phyloP scores from a whole-genome alignment of 1,284 basidiomycete species.

The Moesziomyces aphidis region DNA sequence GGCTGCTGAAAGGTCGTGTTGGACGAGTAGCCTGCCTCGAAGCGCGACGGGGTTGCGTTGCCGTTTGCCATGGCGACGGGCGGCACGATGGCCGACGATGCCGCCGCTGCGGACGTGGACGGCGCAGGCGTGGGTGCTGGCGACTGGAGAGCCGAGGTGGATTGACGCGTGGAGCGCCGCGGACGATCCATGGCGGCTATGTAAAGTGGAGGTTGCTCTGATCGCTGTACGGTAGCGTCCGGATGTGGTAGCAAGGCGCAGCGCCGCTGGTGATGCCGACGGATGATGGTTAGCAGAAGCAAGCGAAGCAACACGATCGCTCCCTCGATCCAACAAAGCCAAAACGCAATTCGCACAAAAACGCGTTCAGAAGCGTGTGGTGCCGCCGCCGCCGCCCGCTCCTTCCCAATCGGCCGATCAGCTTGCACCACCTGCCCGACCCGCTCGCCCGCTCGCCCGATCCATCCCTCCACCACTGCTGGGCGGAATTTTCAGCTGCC shows the following conservation, averaged over 20 bases:
- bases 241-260: background rate
- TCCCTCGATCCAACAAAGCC: no score
- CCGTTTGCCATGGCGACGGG: slow-evolving; percentile 34
- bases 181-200: slow-evolving; percentile 38
- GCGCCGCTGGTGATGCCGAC: background rate
- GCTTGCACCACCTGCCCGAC: no score
- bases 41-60: slow-evolving; percentile 21
- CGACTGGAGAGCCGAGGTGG: slow-evolving; percentile 32
- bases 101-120: slow-evolving; percentile 7
- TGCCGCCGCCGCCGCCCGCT: no score
- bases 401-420: no score
- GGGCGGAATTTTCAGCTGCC: slow-evolving; percentile 1
- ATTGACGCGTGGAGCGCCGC: slow-evolving; percentile 40
- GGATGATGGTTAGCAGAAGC: background rate
- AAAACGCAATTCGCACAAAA: no score
- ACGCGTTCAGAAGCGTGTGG: slow-evolving; percentile 5
- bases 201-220: background rate
- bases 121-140: slow-evolving; percentile 19
- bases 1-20: slow-evolving; percentile 11
- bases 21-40: slow-evolving; percentile 28
- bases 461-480: no score
- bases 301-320: no score
- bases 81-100: slow-evolving; percentile 6
- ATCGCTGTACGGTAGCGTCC: background rate
- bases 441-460: no score